Base-by-base conservation (phyloP, 208 protist genomes). In the Dictyostelium gargantuum region DNA sequence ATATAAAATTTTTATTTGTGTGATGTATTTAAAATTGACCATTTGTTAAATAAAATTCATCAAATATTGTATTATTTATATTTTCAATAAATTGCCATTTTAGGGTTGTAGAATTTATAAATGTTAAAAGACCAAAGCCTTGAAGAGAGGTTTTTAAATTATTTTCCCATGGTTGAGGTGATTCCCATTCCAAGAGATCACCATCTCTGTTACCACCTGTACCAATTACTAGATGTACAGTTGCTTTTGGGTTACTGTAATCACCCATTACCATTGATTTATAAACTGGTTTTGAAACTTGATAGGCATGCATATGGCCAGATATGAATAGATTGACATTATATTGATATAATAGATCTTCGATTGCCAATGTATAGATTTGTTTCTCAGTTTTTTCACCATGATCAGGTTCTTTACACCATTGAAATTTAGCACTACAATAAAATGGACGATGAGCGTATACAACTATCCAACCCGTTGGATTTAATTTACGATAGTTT, bases 401-500 rank as follows among this genome's bases (percentile, higher is more conserved):
- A 35, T 11, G 29, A 48, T 46, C 70, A 21, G 26, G 15, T 4
- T 21, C 54, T 35, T 84, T 50, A 48, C 79, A 84, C 56, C 58
- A 84, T n/a, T 40, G 32, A 50, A n/a, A 40, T 23, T 61, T 61
- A 13, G 40, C 46, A 46, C 11, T 48, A 46, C 80, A 85, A 38
- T 85, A 85, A 13, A 75, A 42, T 54, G 80, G 80, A 29, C 80
- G 29, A 58, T 85, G 80, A 15, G 44, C 6, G 32, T 73, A 85
- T 8, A 58, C 46, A 8, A 85, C 35, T 21, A 89, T 2, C 82
- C 82, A 89, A 23, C 82, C 82, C 40, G n/a, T 68, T 61, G 82
- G 82, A 46, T 79, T 89, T 4, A 1, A 26, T 29, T 75, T 17
- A 54, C 82, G 48, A 44, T 63, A 89, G 21, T 32, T 32, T n/a